These are phyloP conservation scores for Croton setiger DNA, from an alignment of 441 rosid genomes.

Conservation along the genomic window DNA sequence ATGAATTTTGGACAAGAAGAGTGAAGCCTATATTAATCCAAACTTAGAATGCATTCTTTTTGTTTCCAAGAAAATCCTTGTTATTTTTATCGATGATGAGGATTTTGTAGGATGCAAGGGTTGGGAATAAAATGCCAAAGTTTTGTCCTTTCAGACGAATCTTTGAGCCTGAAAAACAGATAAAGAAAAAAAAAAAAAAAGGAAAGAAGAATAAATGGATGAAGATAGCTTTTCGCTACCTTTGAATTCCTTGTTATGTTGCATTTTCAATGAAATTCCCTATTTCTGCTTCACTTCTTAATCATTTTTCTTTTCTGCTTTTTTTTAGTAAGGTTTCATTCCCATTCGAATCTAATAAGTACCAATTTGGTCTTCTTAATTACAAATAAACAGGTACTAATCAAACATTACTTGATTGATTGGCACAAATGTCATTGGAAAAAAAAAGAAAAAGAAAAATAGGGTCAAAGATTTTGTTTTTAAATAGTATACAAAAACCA, in stretches of 20 bases:
- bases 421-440: no score
- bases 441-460: no score
- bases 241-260: conserved; percentile 1
- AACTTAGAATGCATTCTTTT: conserved; percentile 6
- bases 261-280: conserved; percentile 4
- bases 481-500: no score
- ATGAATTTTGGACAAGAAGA: conserved; percentile 7
- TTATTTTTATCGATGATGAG: not conserved
- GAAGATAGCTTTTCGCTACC: not conserved
- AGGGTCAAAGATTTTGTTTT: no score
- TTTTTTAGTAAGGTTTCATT: not conserved
- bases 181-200: conserved; percentile 6
- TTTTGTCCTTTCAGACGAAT: conserved; percentile 15
- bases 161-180: conserved; percentile 15
- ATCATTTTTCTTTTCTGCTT: not conserved
- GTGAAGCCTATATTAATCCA: not conserved
- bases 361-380: not conserved
- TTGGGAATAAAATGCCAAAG: conserved; percentile 25
- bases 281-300: conserved; percentile 9
- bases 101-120: conserved; percentile 17
- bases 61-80: not conserved
- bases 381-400: no score
- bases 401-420: no score
- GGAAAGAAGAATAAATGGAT: conserved; percentile 11
- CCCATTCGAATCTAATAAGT: no score